Base-by-base conservation (phyloP, 2,329 filamentous ascomycete species). In the Didymellaceae sp. region DNA sequence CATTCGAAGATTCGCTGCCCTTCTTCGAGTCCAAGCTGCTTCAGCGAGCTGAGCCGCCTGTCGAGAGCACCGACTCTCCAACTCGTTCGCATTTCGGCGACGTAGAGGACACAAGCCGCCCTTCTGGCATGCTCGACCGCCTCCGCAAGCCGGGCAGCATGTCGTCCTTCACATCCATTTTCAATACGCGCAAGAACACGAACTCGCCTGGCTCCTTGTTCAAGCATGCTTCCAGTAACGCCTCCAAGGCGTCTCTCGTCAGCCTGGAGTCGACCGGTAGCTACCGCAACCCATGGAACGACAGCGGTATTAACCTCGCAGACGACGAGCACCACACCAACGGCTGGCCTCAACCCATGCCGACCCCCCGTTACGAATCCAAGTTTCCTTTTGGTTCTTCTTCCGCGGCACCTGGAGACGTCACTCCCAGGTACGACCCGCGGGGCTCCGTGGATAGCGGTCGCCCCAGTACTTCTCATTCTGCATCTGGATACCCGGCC, bases 241-340 rank as follows among this genome's bases (percentile, higher is more conserved):
- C 92, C 54, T 97, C 93, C 60, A 97, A 96, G 78, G 94, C 93
- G 39, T 97, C 93, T 25, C 86, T 97, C 62, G 92, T 96, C 63
- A 96, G 91, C 57, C 92, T 97, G 74, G 93, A 97, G 76, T 97
- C 92, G 39, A 91, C 91, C 26, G 89, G 93, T 71, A 96, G 91
- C 78, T 95, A 96, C 74, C 89, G 92, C 75, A 96, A 97, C 77
- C 92, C 92, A 55, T 97, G 93, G 93, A 97, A 97, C 73, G 93
- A 97, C 74, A 96, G 91, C 69, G 93, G 92, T 66, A 91, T 97
- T 70, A 97, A 97, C 72, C 85, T 97, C 61, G 82, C 89, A 57
- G 93, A 97, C 66, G 66, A 96, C 59, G 91, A 97, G 63, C 79
- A 82, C 59, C 69, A 72, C 55, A 62, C 58, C 57, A 72, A 70